These are phyloP conservation scores for Cercophora newfieldiana DNA, from an alignment of 495 filamentous ascomycete species.

Conservation along the genomic window DNA sequence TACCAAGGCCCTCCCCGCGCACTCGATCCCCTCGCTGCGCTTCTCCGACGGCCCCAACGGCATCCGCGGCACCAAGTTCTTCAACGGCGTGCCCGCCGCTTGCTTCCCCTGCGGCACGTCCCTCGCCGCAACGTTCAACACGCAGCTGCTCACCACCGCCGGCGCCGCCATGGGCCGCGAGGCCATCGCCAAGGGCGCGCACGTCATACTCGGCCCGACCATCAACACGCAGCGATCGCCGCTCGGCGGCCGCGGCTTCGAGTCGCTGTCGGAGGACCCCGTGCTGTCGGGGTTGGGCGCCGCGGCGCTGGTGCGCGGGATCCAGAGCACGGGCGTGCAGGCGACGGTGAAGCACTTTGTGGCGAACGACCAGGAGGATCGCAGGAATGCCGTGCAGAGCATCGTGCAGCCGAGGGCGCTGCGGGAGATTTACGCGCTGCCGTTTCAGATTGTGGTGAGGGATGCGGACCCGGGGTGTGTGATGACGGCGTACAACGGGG, in stretches of 20 bases:
- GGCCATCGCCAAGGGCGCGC: slow-evolving; percentile 66
- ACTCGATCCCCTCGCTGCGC: slow-evolving; percentile 62
- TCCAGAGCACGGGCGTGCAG: slow-evolving; percentile 69
- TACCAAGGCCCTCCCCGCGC: slow-evolving; percentile 55
- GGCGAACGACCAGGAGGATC: slow-evolving; percentile 78
- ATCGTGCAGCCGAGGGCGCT: slow-evolving; percentile 69
- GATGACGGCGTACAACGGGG: slow-evolving; percentile 76
- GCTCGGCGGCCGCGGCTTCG: slow-evolving; percentile 75
- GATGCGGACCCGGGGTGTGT: slow-evolving; percentile 64
- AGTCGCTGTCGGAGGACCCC: slow-evolving; percentile 74
- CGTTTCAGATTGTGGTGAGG: slow-evolving; percentile 70
- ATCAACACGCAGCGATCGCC: slow-evolving; percentile 77
- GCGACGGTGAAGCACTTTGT: slow-evolving; percentile 80
- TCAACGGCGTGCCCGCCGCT: slow-evolving; percentile 66
- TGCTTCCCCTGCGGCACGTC: slow-evolving; percentile 71
- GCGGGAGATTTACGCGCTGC: slow-evolving; percentile 74
- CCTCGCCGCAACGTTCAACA: slow-evolving; percentile 71
- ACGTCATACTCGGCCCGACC: slow-evolving; percentile 72
- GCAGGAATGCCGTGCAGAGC: slow-evolving; percentile 65
- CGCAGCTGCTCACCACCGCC: slow-evolving; percentile 57
- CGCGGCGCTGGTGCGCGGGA: slow-evolving; percentile 64
- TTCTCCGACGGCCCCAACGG: slow-evolving; percentile 77
- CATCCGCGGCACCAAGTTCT: slow-evolving; percentile 71
- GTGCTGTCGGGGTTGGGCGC: slow-evolving; percentile 68
- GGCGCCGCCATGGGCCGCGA: slow-evolving; percentile 68